Evolutionary conservation across 1,284 basidiomycete species (phyloP).

Genomic region (Puccinia polysora): DNA sequence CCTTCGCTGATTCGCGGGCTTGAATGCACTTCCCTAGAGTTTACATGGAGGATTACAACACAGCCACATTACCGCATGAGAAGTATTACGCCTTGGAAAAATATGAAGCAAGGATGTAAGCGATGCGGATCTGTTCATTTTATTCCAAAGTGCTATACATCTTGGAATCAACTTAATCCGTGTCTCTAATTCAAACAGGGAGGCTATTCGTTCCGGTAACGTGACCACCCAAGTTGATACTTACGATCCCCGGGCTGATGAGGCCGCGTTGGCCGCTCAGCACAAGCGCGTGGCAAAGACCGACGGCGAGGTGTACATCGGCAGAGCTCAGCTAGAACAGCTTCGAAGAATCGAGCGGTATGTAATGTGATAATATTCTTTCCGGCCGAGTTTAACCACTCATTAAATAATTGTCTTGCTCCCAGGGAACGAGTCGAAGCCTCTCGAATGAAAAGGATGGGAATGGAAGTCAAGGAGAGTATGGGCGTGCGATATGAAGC

Average conservation of each 20-base stretch:
- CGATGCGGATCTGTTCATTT: not conserved
- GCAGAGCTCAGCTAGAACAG: conserved; percentile 70
- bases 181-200: conserved; percentile 71
- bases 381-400: too few relatives aligned
- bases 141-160: not conserved
- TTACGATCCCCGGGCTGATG: conserved; percentile 74
- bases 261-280: conserved; percentile 67
- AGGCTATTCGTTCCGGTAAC: conserved; percentile 71
- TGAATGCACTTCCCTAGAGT: conserved; percentile 16
- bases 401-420: conserved; percentile 6
- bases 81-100: conserved; percentile 56
- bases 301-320: conserved; percentile 64
- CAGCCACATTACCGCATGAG: conserved; percentile 80
- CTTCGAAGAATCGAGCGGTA: conserved; percentile 74
- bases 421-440: conserved; percentile 39
- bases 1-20: too few relatives aligned
- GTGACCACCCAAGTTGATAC: conserved; percentile 62
- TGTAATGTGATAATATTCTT: conserved; percentile 62
- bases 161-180: too few relatives aligned
- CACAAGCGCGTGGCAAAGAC: conserved; percentile 63
- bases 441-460: conserved; percentile 72
- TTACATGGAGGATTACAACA: conserved; percentile 74
- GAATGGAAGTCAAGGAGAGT: conserved; percentile 72
- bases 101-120: conserved; percentile 34
- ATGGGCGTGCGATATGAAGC: conserved; percentile 74